A percentile compares a stretch with the other conserved stretches of the same genome.
These are phyloP conservation scores for Scheffersomyces stambukii DNA, from an alignment of 1,139 yeast genomes.

Conservation along the genomic window DNA sequence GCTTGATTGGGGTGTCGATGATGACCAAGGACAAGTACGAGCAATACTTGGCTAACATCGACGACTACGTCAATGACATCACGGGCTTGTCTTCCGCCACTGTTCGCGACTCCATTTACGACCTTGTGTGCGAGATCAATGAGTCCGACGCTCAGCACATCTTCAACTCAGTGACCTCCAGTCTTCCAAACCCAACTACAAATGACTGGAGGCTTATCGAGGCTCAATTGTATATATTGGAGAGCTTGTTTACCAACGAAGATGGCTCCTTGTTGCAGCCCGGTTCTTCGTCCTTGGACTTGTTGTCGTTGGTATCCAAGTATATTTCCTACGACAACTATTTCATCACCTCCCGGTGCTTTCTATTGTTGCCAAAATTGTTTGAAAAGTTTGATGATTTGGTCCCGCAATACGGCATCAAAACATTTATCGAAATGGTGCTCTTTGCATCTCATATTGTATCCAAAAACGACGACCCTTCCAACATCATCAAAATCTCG, in stretches of 20 bases:
- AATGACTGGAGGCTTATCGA: slow-evolving; percentile 28
- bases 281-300: too few species aligned
- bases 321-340: slow-evolving; percentile 17
- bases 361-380: slow-evolving; percentile 52
- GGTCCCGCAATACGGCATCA: slow-evolving; percentile 29
- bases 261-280: slow-evolving; percentile 26
- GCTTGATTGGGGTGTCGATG: slow-evolving; percentile 20
- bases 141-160: slow-evolving; percentile 27
- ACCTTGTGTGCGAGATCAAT: slow-evolving; percentile 44
- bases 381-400: slow-evolving; percentile 48
- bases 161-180: slow-evolving; percentile 18
- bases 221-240: slow-evolving; percentile 36
- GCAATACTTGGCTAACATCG: slow-evolving; percentile 50
- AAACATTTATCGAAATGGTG: slow-evolving; percentile 34
- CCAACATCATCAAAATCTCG: slow-evolving; percentile 30
- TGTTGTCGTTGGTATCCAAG: slow-evolving; percentile 20
- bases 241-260: slow-evolving; percentile 43
- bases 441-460: slow-evolving; percentile 18
- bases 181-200: slow-evolving; percentile 10
- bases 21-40: slow-evolving; percentile 26
- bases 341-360: slow-evolving; percentile 41
- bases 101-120: slow-evolving; percentile 53
- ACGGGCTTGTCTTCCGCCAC: slow-evolving; percentile 55
- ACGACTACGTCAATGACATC: slow-evolving; percentile 66
- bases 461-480: slow-evolving; percentile 6